Evolutionary conservation across 768 basidiomycete species (phyloP), one percentile per base, ranked within the genome.

Genomic region (Crepidotus variabilis): DNA sequence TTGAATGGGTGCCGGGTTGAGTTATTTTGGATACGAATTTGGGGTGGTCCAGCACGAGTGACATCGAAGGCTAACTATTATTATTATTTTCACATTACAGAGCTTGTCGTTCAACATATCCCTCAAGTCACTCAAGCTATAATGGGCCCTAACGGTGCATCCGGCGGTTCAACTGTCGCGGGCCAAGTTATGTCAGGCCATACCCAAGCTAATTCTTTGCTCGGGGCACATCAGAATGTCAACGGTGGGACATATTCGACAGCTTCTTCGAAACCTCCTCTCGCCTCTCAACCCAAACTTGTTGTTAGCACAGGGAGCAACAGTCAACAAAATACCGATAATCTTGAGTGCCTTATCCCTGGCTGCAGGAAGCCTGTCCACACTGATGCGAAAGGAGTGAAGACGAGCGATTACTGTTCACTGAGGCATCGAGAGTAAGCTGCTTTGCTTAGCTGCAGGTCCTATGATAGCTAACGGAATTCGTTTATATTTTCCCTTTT

Each of bases 371-470:
- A 86, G 67, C 77, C 77, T 59, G 79, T 78, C 59, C 79, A 84
- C 63, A 72, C 82, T 60, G 80, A 85, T 67, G 71, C 73, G 57
- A 75, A 76, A 62, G 84, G 84, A 16, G 60, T 71, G 55, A 79
- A 73, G 64, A 70, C 72, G 48, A 80, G 80, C 57, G 76, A 78
- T 47, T 87, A 83, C 62, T 87, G 86, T 61, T 86, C 84, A 4
- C 69, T 70, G 69, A 75, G 77, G 54, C 85, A 86, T 68, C 74
- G 84, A 60, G 84, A 87, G 86, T 87, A 61, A 63, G 85, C 77
- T 16, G 8, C 36, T 32, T n/a, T 23, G 21, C 18, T 51, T 57
- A 47, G 23, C 20, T 54, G 21, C 33, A 55, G 16, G 33, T 6
- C 34, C 52, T n/a, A 18, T 50, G 2, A 9, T 32, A 5, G 13